Conservation (phyloP, 1,284 basidiomycete species). For the Melampsora larici-populina region DNA sequence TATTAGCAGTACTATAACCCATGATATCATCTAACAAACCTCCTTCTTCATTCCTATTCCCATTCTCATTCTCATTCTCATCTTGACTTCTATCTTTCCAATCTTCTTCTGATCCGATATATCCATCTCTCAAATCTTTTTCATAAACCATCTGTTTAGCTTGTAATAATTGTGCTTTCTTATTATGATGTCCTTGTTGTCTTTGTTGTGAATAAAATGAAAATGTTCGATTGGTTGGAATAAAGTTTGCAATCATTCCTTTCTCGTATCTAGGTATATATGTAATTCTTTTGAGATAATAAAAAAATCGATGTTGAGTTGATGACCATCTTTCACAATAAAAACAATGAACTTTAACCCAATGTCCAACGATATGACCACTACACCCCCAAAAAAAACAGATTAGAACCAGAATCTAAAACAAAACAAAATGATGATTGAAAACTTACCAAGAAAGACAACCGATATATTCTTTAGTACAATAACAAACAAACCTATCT, state of each 20-base stretch:
- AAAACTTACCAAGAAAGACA: constrained; percentile 38
- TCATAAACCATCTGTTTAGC: too few species aligned
- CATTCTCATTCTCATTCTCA: too few species aligned
- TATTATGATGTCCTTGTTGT: neutral
- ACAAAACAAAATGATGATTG: neutral
- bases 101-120: neutral
- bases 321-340: neutral
- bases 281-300: constrained; percentile 8
- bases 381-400: neutral
- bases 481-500: constrained; percentile 4
- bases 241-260: too few species aligned
- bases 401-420: neutral
- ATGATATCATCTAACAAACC: too few species aligned
- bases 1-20: neutral
- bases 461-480: constrained; percentile 28
- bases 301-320: constrained; percentile 7
- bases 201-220: neutral
- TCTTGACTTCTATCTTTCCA: neutral
- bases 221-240: too few species aligned
- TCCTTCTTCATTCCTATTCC: too few species aligned
- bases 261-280: constrained; percentile 8
- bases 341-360: neutral
- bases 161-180: neutral
- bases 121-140: neutral
- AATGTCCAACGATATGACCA: constrained; percentile 38